These are phyloP conservation scores for Lojkania enalia DNA, from an alignment of 2,329 filamentous ascomycete species.

Conservation along the genomic window DNA sequence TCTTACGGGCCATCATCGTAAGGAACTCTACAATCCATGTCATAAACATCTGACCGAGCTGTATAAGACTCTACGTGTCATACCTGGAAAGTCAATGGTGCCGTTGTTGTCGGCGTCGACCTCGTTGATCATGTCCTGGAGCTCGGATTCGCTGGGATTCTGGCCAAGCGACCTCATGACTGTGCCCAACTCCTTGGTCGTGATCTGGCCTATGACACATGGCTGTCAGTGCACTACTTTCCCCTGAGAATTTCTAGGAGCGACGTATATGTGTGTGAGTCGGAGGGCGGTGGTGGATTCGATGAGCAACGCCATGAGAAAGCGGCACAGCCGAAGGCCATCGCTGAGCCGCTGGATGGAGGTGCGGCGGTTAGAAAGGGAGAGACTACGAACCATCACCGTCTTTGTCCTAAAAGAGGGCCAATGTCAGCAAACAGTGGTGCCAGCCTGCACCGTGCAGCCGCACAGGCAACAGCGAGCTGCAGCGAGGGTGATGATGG, in stretches of 20 bases:
- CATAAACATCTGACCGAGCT: conserved; percentile 11
- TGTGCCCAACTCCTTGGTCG: conserved; percentile 64
- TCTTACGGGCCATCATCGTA: conserved; percentile 67
- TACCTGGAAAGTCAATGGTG: conserved; percentile 67
- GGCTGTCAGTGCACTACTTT: conserved; percentile 28
- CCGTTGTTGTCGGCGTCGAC: conserved; percentile 67
- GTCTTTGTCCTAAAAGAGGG: conserved; percentile 57
- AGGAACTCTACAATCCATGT: conserved; percentile 58
- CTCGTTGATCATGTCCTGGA: conserved; percentile 69
- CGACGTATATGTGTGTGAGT: no score
- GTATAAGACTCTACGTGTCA: not conserved
- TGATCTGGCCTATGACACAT: conserved; percentile 60
- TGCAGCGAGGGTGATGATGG: conserved; percentile 10
- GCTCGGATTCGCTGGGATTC: conserved; percentile 64
- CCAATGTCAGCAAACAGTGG: conserved; percentile 28
- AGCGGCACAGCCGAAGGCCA: no score
- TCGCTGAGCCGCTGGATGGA: no score
- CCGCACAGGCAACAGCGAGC: conserved; percentile 30
- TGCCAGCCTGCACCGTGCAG: conserved; percentile 11
- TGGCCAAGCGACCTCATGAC: conserved; percentile 67
- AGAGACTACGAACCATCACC: conserved; percentile 57
- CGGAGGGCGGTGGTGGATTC: no score
- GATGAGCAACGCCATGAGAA: no score
- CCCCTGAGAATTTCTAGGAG: conserved; percentile 7
- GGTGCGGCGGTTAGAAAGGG: no score